Evolutionary conservation across 1,284 basidiomycete genomes (phyloP).

Genomic region (Tilletia indica): DNA sequence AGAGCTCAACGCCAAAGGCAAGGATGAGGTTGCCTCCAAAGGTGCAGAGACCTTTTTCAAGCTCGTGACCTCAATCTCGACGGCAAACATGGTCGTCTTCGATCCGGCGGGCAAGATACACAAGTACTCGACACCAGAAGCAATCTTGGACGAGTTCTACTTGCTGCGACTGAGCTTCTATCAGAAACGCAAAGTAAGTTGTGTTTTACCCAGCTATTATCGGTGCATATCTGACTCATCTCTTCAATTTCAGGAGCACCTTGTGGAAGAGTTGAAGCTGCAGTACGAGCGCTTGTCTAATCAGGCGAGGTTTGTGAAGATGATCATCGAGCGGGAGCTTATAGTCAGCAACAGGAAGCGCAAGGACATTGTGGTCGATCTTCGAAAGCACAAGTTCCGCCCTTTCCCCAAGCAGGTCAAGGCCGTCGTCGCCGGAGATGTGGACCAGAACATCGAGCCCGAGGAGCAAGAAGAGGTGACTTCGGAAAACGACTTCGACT

Average conservation of each 20-base stretch:
- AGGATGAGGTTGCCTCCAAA: slow-evolving; percentile 83
- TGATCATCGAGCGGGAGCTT: slow-evolving; percentile 89
- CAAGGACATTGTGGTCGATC: slow-evolving; percentile 76
- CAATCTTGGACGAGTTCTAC: slow-evolving; percentile 92
- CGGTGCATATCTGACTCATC: neutral
- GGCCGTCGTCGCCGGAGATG: slow-evolving; percentile 67
- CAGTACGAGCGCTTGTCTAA: slow-evolving; percentile 84
- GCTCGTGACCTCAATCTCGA: slow-evolving; percentile 75
- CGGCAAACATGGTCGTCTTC: slow-evolving; percentile 98
- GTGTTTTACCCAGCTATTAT: neutral
- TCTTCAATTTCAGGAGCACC: slow-evolving; percentile 57
- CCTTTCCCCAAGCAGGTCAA: slow-evolving; percentile 79
- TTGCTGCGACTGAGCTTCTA: slow-evolving; percentile 80
- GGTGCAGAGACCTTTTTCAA: slow-evolving; percentile 91
- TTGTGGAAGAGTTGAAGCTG: slow-evolving; percentile 79
- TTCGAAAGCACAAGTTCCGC: slow-evolving; percentile 79
- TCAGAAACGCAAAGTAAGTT: slow-evolving; percentile 77
- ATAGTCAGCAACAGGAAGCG: slow-evolving; percentile 90
- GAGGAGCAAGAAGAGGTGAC: slow-evolving; percentile 58
- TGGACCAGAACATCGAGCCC: slow-evolving; percentile 63
- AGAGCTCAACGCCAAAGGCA: slow-evolving; percentile 74
- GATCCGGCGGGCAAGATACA: slow-evolving; percentile 94
- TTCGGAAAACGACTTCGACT: slow-evolving; percentile 75
- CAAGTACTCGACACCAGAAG: slow-evolving; percentile 84
- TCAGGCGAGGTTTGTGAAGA: slow-evolving; percentile 93